Evolutionary conservation across 2,329 filamentous ascomycete genomes (phyloP).

Genomic region (Fusarium continuum): DNA sequence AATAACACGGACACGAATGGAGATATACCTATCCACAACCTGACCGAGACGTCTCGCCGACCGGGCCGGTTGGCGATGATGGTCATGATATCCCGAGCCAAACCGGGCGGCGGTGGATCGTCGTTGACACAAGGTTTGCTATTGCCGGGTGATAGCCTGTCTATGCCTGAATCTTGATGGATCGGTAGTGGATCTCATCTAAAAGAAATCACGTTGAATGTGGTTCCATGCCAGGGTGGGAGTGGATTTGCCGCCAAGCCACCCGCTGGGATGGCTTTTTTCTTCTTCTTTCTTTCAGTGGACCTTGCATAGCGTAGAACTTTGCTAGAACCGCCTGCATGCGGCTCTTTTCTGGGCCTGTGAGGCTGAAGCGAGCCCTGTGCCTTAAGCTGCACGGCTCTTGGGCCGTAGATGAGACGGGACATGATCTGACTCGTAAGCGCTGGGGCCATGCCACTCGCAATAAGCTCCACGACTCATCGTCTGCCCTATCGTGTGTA

Average conservation of each 20-base stretch:
- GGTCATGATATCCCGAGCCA: constrained; percentile 17
- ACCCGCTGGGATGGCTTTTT: constrained; percentile 27
- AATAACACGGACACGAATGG: not conserved
- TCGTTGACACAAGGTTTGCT: constrained; percentile 45
- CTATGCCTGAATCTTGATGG: constrained; percentile 35
- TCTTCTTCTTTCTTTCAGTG: too few relatives aligned
- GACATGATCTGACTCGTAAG: constrained; percentile 14
- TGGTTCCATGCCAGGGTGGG: constrained; percentile 25
- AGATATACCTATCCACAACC: constrained; percentile 32
- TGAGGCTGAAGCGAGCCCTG: constrained; percentile 10
- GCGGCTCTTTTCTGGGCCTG: constrained; percentile 28
- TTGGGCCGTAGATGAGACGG: not conserved
- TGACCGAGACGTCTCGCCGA: constrained; percentile 9
- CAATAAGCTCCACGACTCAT: constrained; percentile 23
- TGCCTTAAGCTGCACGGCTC: not conserved
- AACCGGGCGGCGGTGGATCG: constrained; percentile 37
- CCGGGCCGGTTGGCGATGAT: constrained; percentile 15
- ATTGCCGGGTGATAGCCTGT: constrained; percentile 33
- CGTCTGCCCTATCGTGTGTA: constrained; percentile 6
- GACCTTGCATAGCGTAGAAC: constrained; percentile 28
- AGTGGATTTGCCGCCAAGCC: constrained; percentile 30
- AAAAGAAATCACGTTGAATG: constrained; percentile 26
- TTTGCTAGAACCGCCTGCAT: constrained; percentile 34
- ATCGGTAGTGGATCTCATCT: constrained; percentile 41
- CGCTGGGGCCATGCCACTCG: constrained; percentile 22